Evolutionary conservation across 495 filamentous ascomycete species (phyloP), one percentile per base, ranked within the genome.

Genomic region (Poronia punctata): DNA sequence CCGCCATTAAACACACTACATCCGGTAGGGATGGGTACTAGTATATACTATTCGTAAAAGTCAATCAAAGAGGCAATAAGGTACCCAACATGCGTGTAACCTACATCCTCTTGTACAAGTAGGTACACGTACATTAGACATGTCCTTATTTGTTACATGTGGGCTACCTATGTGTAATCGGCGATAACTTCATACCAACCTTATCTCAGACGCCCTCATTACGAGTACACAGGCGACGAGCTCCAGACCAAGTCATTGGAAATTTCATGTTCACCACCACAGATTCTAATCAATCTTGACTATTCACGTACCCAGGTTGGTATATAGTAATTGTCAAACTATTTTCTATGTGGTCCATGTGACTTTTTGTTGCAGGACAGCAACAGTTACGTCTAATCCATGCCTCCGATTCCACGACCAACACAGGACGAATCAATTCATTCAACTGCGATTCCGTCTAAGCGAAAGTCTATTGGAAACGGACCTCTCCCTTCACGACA

Each of bases 311-410:
- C 16, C 17, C 20, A 18, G n/a, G n/a, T n/a, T n/a, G n/a, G n/a
- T n/a, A 6, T 18, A 33, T 33, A 4, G 14, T 16, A 38, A 24
- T 25, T n/a, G 35, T 1, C 22, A 3, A 22, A 6, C 15, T 0
- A 29, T 5, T 21, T 31, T 21, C 26, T 19, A 14, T 11, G 39
- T 30, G 51, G 52, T 45, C 48, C 33, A 44, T 35, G 51, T 50
- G 46, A 52, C 54, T 58, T 52, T 52, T 46, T 32, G 48, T 55
- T 52, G 54, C 54, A 45, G 51, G 54, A 46, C 52, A 48, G 46
- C 33, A 24, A 40, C 35, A 48, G 55, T n/a, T n/a, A n/a, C n/a
- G 55, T 50, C 44, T 49, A 50, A 45, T 52, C 44, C 52, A 58
- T 58, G 55, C 52, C 50, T 52, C 40, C 55, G 30, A 44, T 46